A percentile compares a stretch with the other conserved stretches of the same genome.
phyloP scores from a whole-genome alignment of 192 early-diverging fungal genomes.

The Linderina pennispora region DNA sequence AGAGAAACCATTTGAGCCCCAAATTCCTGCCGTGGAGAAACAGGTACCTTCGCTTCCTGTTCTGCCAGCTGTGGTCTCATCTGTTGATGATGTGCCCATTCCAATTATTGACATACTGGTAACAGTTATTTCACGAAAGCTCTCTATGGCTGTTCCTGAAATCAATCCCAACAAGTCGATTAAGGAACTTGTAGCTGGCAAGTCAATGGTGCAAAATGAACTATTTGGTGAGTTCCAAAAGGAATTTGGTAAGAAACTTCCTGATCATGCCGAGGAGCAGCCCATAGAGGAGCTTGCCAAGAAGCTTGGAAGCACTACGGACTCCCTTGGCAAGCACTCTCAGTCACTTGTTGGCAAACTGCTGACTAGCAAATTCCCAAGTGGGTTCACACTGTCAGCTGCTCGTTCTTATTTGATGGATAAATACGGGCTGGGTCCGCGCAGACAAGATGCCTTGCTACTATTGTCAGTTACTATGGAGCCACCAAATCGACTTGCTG shows the following conservation, averaged over 20 bases:
- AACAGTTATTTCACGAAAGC: neutral
- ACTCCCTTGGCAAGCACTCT: constrained; percentile 76
- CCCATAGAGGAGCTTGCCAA: constrained; percentile 74
- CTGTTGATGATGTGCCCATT: neutral
- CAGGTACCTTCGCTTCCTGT: too few relatives aligned
- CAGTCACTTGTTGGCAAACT: constrained; percentile 69
- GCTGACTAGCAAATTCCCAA: constrained; percentile 86
- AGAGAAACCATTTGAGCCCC: too few relatives aligned
- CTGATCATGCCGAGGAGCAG: constrained; percentile 89
- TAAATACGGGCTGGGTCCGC: constrained; percentile 73
- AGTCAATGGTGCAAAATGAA: constrained; percentile 93
- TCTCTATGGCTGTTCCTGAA: neutral
- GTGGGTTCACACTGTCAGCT: constrained; percentile 74
- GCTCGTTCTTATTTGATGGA: constrained; percentile 63
- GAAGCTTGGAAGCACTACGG: constrained; percentile 53
- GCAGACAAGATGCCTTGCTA: constrained; percentile 67
- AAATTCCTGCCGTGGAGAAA: too few relatives aligned
- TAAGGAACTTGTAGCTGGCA: constrained; percentile 62
- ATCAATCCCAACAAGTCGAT: neutral
- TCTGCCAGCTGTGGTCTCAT: too few relatives aligned
- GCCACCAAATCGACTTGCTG: constrained; percentile 67
- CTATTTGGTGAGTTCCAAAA: constrained; percentile 91
- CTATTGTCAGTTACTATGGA: constrained; percentile 78
- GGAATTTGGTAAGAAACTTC: constrained; percentile 79
- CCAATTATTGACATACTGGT: neutral